Base-by-base conservation (phyloP, 2,329 filamentous ascomycete species). In the Plectosphaerella sp. region DNA sequence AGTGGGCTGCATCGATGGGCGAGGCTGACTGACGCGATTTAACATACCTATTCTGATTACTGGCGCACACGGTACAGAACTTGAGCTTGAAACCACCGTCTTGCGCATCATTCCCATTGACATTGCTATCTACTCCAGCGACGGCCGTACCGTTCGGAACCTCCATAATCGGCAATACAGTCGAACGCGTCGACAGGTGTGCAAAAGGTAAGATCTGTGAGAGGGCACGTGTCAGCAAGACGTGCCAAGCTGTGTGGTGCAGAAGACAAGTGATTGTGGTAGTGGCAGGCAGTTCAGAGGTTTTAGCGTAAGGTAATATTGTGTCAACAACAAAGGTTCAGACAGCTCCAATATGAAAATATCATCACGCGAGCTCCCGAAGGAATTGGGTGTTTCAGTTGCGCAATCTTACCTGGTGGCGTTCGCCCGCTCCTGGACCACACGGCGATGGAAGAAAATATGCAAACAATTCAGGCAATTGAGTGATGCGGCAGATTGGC, bases 21-120 rank as follows among this genome's bases (percentile, higher is more conserved):
- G 11, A 33, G 28, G 11, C 20, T 50, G 41, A 46, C 36, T 22
- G 22, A 22, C 22, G 22, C 22, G 35, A 18, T 35, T 20, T 12
- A 24, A 63, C 78, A 57, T 77, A 96, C 84, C 94, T 86, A 66
- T 99, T 99, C 70, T 99, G 91, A 64, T 99, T 99, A 64, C 91
- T 96, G 8, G 94, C 94, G 72, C 94, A 99, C n/a, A 99, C 93
- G 3, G 94, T 97, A 76, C 92, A 97, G 72, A 97, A 97, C 66
- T 89, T 95, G 56, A 99, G 81, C 72, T 94, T 96, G 79, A 86
- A 96, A 49, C 79, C 82, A n/a, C 74, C 75, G 24, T 43, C 41
- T 20, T 43, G 41, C 10, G 18, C 41, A 16, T 43, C 41, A 18
- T 16, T 18, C 14, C 74, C 70, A 24, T 74, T 71, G 51, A 73